Evolutionary conservation across 345 rosid species (phyloP).

Genomic region (Hevea brasiliensis): DNA sequence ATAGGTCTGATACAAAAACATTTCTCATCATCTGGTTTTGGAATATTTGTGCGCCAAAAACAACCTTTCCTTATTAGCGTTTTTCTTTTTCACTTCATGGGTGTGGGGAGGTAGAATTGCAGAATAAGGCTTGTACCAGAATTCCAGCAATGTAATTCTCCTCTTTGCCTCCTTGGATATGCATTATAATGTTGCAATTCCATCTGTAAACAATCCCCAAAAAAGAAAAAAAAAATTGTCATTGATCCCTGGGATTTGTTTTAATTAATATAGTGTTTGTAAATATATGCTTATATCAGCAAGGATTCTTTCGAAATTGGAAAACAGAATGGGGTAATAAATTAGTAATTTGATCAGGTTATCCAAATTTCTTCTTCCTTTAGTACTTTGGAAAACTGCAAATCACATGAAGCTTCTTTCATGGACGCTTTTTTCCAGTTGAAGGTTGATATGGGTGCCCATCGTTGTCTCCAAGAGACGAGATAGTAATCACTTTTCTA

Average conservation of each 20-base stretch:
- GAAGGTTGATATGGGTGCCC: conserved; percentile 25
- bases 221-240: conserved; percentile 10
- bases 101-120: conserved; percentile 42
- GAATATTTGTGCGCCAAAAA: conserved; percentile 25
- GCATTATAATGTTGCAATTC: conserved; percentile 31
- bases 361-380: not conserved
- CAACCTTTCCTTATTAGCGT: not conserved
- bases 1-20: conserved; percentile 39
- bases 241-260: conserved; percentile 8
- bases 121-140: conserved; percentile 32
- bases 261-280: not conserved
- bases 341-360: not conserved
- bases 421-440: conserved; percentile 13
- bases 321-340: not conserved
- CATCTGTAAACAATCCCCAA: conserved; percentile 30
- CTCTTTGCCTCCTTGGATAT: conserved; percentile 30
- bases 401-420: conserved; percentile 16
- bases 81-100: conserved; percentile 15
- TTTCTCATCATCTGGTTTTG: conserved; percentile 25
- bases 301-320: not conserved
- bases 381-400: not conserved
- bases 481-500: conserved; percentile 27
- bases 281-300: not conserved
- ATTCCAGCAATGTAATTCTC: conserved; percentile 8
- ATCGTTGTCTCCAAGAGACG: conserved; percentile 28